These are phyloP conservation scores for Tothia fuscella DNA, from an alignment of 2,329 filamentous ascomycete species.

Conservation along the genomic window DNA sequence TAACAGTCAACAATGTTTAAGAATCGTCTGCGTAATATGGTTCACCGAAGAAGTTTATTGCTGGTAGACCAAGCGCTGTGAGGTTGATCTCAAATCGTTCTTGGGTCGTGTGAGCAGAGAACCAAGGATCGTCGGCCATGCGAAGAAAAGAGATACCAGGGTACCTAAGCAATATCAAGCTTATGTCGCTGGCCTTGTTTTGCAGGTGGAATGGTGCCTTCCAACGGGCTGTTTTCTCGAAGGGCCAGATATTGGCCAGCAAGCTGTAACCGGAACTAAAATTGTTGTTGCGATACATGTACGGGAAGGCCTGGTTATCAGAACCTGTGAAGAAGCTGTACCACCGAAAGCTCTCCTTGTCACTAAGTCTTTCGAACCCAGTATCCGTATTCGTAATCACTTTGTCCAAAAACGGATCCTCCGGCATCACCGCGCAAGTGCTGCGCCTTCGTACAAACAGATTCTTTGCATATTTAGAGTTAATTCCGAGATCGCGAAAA, in stretches of 20 bases:
- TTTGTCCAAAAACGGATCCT: neutral
- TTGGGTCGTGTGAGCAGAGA: neutral
- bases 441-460: neutral
- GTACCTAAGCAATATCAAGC: neutral
- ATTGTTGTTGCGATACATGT: neutral
- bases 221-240: neutral
- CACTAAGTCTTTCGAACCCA: neutral
- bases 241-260: neutral
- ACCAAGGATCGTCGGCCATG: neutral
- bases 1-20: neutral
- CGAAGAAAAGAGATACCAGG: neutral
- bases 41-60: neutral
- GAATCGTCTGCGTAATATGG: neutral
- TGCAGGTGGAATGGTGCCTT: neutral
- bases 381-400: neutral
- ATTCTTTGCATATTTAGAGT: neutral
- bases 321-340: neutral
- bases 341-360: neutral
- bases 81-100: neutral
- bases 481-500: neutral
- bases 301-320: neutral
- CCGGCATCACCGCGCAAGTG: neutral
- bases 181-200: neutral
- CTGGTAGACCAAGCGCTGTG: neutral
- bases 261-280: neutral